These are phyloP conservation scores for Coprinopsis cinerea DNA, from an alignment of 768 basidiomycete genomes.

Conservation along the genomic window DNA sequence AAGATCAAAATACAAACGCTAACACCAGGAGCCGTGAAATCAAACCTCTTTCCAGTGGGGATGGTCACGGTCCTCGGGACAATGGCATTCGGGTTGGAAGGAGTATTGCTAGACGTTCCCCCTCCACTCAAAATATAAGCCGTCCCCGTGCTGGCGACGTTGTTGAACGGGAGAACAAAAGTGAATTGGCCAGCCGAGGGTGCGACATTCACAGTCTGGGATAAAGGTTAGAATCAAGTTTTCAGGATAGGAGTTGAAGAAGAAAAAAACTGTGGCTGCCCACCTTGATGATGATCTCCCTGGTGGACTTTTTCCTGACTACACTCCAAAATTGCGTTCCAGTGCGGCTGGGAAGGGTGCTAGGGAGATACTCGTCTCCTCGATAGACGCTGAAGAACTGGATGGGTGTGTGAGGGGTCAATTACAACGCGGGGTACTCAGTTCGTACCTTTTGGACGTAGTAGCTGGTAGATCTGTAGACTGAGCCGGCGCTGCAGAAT, in stretches of 20 bases:
- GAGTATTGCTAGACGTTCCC: constrained; percentile 49
- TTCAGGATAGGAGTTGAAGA: neutral
- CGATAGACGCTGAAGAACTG: constrained; percentile 60
- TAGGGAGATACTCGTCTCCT: constrained; percentile 59
- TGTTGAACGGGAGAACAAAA: constrained; percentile 50
- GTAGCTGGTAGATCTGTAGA: constrained; percentile 58
- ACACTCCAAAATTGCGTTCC: constrained; percentile 64
- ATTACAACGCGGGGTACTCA: neutral
- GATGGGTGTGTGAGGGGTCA: neutral
- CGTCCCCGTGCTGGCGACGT: constrained; percentile 37
- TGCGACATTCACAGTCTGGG: constrained; percentile 53
- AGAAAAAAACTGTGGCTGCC: neutral
- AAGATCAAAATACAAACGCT: constrained; percentile 36
- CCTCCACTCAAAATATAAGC: constrained; percentile 46
- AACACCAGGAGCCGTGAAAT: constrained; percentile 46
- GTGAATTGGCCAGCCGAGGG: constrained; percentile 33
- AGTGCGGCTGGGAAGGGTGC: constrained; percentile 42
- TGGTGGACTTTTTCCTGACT: constrained; percentile 29
- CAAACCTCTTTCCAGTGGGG: constrained; percentile 43
- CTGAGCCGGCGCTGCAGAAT: constrained; percentile 37
- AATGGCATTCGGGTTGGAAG: constrained; percentile 39
- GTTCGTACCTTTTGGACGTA: constrained; percentile 50
- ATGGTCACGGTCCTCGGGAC: constrained; percentile 42
- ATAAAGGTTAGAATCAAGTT: neutral
- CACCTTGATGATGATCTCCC: constrained; percentile 57